phyloP scores from a whole-genome alignment of 441 rosid species.

The Omphalea diandra region DNA sequence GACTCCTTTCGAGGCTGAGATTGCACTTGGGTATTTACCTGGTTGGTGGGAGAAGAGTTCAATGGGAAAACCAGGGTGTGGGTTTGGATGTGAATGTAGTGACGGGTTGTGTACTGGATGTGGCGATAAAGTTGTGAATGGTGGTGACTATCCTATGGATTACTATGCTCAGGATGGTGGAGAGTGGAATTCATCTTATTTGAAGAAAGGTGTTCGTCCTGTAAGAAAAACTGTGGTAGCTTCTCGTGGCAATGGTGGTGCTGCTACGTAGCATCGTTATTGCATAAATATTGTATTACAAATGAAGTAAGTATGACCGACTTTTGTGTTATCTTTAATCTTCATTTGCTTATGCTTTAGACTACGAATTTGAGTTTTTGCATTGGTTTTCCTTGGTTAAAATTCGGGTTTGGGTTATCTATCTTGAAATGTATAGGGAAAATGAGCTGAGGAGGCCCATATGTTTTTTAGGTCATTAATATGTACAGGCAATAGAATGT shows the following conservation, averaged over 20 bases:
- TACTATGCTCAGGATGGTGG: conserved; percentile 95
- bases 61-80: conserved; percentile 20
- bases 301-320: conserved; percentile 25
- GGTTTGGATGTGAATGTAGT: conserved; percentile 12
- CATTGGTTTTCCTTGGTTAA: neutral
- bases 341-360: neutral
- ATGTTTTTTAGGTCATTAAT: too few species aligned
- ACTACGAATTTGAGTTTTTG: neutral
- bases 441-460: neutral
- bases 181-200: conserved; percentile 90
- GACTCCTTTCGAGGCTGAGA: conserved; percentile 92
- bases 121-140: conserved; percentile 25
- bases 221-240: conserved; percentile 35
- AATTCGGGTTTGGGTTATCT: neutral
- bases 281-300: neutral
- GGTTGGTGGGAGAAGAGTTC: conserved; percentile 84
- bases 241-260: conserved; percentile 22
- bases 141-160: conserved; percentile 89
- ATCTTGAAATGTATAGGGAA: neutral
- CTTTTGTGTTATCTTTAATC: conserved; percentile 1
- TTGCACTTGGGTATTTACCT: conserved; percentile 58
- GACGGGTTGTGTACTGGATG: conserved; percentile 37
- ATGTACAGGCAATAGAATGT: too few species aligned
- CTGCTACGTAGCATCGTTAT: conserved; percentile 13
- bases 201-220: conserved; percentile 58